Base-by-base conservation (phyloP, 148 eudicot species). In the Cornus kousa region DNA sequence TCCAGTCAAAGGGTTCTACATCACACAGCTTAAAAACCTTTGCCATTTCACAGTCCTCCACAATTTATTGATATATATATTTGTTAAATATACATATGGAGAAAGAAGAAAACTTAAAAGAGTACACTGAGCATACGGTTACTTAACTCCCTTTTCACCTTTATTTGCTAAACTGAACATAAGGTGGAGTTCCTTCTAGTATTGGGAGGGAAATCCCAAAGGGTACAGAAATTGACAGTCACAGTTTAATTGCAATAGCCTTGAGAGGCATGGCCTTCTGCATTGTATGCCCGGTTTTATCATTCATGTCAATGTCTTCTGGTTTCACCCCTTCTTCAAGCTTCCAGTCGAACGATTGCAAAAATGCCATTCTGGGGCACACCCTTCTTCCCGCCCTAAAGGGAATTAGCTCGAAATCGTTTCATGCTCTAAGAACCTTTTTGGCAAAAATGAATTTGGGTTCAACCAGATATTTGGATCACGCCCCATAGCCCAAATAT, bases 341-440 rank as follows among this genome's bases (percentile, higher is more conserved):
- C 32, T 73, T 82, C 87, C 87, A 85, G 23, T 80, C 60, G 68
- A 85, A 82, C 39, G 87, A 82, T 4, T 72, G 71, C 59, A 85
- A 12, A 60, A 83, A n/a, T 9, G 16, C 57, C 4, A 40, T 12
- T 40, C 74, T 59, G 0, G 74, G 74, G 12, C 74, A 71, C 7
- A 71, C 46, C 32, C 74, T 71, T 22, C 74, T 22, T 71, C 74
- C 74, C 5, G 50, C 24, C 7, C 73, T 53, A 64, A 85, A 85
- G 0, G 87, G 85, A 39, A 85, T 68, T 13, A 85, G 55, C 28
- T 82, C 78, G 7, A 85, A 85, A 77, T 85, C 64, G 71, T 60
- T 12, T 77, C 76, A 1, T 39, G 62, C 7, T 70, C 85, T n/a
- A 77, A 11, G 66, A 81, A 82, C 70, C 89, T 76, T 55, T 87